Percentiles rank a stretch among this genome's conserved stretches.
phyloP scores from a whole-genome alignment of 352 stramenopile genomes.

The Phytopythium chamaehyphon region DNA sequence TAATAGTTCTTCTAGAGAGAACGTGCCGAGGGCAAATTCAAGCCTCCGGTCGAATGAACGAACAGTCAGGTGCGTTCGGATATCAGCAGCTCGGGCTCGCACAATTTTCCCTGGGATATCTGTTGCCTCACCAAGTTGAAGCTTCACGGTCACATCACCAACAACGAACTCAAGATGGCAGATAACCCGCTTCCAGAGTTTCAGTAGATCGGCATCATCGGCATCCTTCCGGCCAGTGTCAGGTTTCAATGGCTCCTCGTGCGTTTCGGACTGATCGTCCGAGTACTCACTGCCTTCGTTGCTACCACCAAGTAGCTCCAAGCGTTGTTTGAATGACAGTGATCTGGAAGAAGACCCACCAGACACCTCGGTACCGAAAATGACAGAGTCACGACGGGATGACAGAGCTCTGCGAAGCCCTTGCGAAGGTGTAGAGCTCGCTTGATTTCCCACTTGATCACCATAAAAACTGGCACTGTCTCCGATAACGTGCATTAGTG shows the following conservation, averaged over 20 bases:
- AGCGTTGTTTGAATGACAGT: neutral
- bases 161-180: constrained; percentile 59
- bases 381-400: neutral
- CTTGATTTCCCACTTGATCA: neutral
- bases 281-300: neutral
- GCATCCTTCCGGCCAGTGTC: constrained; percentile 40
- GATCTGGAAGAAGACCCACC: constrained; percentile 2
- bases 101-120: constrained; percentile 44
- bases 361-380: neutral
- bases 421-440: neutral
- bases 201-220: constrained; percentile 65
- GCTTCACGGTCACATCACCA: constrained; percentile 38
- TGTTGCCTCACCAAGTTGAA: constrained; percentile 51
- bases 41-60: constrained; percentile 64
- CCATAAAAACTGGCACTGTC: neutral
- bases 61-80: constrained; percentile 56
- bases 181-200: constrained; percentile 71
- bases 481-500: neutral
- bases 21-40: constrained; percentile 69
- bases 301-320: neutral
- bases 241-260: neutral
- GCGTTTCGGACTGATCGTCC: neutral
- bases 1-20: constrained; percentile 72
- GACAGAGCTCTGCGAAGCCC: neutral
- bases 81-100: constrained; percentile 45